Percentiles rank a stretch among this genome's conserved stretches.
Conservation (phyloP, 306 rosid genomes). For the Trichosanthes truncata region DNA sequence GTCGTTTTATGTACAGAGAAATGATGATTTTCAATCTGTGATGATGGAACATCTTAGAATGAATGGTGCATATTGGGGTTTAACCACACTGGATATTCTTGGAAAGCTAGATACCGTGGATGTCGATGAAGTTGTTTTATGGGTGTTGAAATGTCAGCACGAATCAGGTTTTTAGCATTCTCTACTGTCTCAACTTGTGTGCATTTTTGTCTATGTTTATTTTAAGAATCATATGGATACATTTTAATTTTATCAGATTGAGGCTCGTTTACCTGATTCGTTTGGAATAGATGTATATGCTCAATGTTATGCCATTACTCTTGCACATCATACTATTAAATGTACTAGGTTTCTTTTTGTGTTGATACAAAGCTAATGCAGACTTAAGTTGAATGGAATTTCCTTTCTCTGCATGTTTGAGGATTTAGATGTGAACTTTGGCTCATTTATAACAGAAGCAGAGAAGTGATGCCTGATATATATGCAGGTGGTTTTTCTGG, state of each 20-base stretch:
- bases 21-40: constrained; percentile 65
- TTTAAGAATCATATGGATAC: not conserved
- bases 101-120: constrained; percentile 58
- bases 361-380: not conserved
- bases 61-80: constrained; percentile 88
- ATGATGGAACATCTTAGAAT: constrained; percentile 75
- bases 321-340: not conserved
- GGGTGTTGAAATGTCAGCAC: constrained; percentile 66
- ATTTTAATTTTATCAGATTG: not conserved
- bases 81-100: constrained; percentile 58
- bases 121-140: constrained; percentile 54
- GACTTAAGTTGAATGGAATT: not conserved
- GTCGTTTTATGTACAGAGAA: constrained; percentile 32
- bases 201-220: not conserved
- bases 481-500: constrained; percentile 77
- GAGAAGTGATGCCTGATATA: not conserved
- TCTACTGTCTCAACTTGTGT: not conserved
- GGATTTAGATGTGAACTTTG: not conserved
- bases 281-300: not conserved
- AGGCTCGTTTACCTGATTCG: not conserved
- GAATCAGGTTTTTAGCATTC: constrained; percentile 46
- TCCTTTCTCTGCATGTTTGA: not conserved
- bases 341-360: not conserved
- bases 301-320: not conserved
- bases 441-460: not conserved